Conservation (phyloP, 257 asterid species). For the Avicennia marina region DNA sequence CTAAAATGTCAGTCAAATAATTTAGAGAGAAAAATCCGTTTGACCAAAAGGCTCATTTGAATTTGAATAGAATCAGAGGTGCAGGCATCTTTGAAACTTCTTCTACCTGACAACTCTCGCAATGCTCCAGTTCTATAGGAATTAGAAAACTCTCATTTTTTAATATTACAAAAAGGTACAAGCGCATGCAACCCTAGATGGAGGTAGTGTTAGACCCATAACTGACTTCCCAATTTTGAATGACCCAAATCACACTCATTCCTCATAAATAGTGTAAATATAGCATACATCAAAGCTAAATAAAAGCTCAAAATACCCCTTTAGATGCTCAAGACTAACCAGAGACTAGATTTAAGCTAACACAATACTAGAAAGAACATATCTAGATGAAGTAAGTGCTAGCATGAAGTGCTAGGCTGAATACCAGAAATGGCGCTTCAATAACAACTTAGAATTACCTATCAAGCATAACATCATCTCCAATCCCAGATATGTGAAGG, state of each 20-base stretch:
- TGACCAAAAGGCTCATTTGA: background rate
- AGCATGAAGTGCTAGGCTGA: background rate
- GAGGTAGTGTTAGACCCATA: too few relatives aligned
- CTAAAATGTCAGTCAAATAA: too few relatives aligned
- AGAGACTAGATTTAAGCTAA: background rate
- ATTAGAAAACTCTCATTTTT: too few relatives aligned
- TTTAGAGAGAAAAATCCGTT: background rate
- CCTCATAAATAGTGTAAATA: too few relatives aligned
- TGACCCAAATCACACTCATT: too few relatives aligned
- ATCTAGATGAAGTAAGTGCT: background rate
- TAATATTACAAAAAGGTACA: too few relatives aligned
- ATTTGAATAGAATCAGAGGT: background rate
- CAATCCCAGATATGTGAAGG: constrained; percentile 94
- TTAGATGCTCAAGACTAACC: background rate
- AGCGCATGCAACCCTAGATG: too few relatives aligned
- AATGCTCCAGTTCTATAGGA: background rate
- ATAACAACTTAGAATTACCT: constrained; percentile 35
- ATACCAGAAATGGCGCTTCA: constrained; percentile 9
- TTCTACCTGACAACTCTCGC: background rate
- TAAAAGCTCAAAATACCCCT: too few relatives aligned
- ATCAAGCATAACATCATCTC: constrained; percentile 79
- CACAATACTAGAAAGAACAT: background rate
- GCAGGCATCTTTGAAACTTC: background rate
- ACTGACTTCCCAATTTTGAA: too few relatives aligned
- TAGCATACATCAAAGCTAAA: too few relatives aligned